These are phyloP conservation scores for Xylaria scruposa DNA, from an alignment of 495 filamentous ascomycete genomes.

Conservation along the genomic window DNA sequence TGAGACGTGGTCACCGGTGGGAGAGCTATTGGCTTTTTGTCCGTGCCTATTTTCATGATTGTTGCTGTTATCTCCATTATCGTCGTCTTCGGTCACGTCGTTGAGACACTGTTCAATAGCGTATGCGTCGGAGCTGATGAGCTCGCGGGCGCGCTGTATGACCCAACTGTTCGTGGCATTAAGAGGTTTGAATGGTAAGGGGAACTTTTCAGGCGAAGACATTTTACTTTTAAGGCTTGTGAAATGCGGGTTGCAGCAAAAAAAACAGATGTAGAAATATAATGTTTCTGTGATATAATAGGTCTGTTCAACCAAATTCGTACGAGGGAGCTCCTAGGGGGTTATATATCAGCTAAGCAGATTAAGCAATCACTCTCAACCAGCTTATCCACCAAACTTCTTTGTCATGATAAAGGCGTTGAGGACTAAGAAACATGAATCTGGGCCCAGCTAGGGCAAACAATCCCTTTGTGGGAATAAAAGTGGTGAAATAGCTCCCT, in stretches of 20 bases:
- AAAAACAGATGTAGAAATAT: background rate
- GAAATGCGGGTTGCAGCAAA: background rate
- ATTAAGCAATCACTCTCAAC: too few relatives aligned
- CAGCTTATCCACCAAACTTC: too few relatives aligned
- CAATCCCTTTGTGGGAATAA: constrained; percentile 12
- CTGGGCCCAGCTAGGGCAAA: background rate
- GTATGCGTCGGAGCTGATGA: background rate
- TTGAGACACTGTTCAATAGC: background rate
- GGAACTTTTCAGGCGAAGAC: background rate
- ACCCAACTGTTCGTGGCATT: constrained; percentile 9
- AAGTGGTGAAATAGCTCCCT: background rate
- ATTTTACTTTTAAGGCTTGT: background rate
- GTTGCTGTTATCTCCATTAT: too few relatives aligned
- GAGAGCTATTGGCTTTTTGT: background rate
- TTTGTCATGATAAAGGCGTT: background rate
- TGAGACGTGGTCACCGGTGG: background rate
- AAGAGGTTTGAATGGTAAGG: background rate
- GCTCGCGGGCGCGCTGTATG: background rate
- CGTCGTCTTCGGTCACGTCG: background rate
- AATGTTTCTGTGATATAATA: background rate
- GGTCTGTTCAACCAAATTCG: background rate
- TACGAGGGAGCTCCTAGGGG: background rate
- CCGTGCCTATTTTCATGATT: background rate
- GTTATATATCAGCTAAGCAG: background rate
- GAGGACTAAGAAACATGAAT: background rate